Evolutionary conservation across 129 eudicot genomes (phyloP).

Genomic region (Kitagawia praeruptora): DNA sequence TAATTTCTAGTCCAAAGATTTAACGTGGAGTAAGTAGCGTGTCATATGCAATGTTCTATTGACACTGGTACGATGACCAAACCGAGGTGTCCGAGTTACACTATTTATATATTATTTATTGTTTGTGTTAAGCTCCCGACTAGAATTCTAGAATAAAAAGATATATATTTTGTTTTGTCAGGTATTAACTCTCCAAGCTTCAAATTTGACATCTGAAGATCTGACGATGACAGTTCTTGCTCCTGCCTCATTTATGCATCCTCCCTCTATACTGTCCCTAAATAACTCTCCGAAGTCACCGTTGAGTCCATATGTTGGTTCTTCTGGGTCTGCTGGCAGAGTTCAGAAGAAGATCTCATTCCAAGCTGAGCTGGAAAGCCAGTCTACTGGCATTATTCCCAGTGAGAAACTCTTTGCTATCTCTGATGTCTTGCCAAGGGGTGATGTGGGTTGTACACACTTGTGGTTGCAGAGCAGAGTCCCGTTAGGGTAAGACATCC

Average conservation of each 20-base stretch:
- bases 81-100: neutral
- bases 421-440: slow-evolving; percentile 64
- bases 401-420: slow-evolving; percentile 35
- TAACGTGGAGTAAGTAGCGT: neutral
- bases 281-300: slow-evolving; percentile 68
- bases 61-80: neutral
- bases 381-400: slow-evolving; percentile 26
- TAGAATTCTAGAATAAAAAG: neutral
- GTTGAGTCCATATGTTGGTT: slow-evolving; percentile 27
- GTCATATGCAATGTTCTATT: neutral
- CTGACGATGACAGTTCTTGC: slow-evolving; percentile 88
- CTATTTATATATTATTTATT: neutral
- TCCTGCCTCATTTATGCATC: slow-evolving; percentile 76
- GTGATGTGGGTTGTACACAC: slow-evolving; percentile 85
- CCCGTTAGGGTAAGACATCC: slow-evolving; percentile 72
- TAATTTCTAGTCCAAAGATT: neutral
- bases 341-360: slow-evolving; percentile 26
- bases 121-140: neutral
- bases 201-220: slow-evolving; percentile 84
- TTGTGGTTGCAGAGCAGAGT: slow-evolving; percentile 94
- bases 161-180: slow-evolving; percentile 24
- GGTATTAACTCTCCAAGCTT: slow-evolving; percentile 96
- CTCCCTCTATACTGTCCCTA: slow-evolving; percentile 66
- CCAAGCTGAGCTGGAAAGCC: slow-evolving; percentile 17
- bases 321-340: slow-evolving; percentile 20